Conservation (phyloP, 345 rosid species). For the Lenwebbia sp. region DNA sequence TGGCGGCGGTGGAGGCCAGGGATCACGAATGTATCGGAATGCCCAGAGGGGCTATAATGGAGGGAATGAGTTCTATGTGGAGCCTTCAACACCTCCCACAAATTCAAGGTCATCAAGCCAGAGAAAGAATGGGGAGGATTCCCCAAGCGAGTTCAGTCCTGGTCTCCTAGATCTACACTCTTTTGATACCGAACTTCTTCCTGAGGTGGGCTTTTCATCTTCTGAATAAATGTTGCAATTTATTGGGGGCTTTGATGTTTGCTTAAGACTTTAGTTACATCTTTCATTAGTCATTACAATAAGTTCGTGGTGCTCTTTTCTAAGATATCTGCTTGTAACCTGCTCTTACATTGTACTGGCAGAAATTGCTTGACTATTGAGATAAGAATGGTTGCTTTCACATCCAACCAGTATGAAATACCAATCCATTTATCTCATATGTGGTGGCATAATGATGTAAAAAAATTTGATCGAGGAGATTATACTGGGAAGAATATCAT, state of each 20-base stretch:
- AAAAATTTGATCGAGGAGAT: background rate
- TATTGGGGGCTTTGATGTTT: background rate
- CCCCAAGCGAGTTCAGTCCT: slow-evolving; percentile 75
- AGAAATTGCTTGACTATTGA: background rate
- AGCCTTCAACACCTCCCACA: slow-evolving; percentile 70
- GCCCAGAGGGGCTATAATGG: slow-evolving; percentile 56
- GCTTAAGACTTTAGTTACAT: background rate
- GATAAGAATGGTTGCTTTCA: background rate
- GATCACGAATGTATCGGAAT: slow-evolving; percentile 44
- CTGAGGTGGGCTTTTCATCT: slow-evolving; percentile 52
- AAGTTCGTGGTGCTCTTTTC: background rate
- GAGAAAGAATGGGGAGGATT: slow-evolving; percentile 63
- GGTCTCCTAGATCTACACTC: slow-evolving; percentile 97
- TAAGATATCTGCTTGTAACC: background rate
- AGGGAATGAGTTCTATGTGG: slow-evolving; percentile 57
- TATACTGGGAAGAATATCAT: background rate
- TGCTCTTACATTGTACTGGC: background rate
- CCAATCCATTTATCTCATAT: background rate
- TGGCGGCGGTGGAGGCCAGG: slow-evolving; percentile 56
- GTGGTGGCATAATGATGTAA: background rate
- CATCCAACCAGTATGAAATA: background rate
- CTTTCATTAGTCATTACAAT: background rate
- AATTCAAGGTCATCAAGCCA: slow-evolving; percentile 46
- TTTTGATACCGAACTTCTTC: slow-evolving; percentile 86
- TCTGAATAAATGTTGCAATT: background rate